Percentiles rank a stretch among this genome's conserved stretches.
Conservation (phyloP, 1,284 basidiomycete genomes). For the Pseudozyma sp. region DNA sequence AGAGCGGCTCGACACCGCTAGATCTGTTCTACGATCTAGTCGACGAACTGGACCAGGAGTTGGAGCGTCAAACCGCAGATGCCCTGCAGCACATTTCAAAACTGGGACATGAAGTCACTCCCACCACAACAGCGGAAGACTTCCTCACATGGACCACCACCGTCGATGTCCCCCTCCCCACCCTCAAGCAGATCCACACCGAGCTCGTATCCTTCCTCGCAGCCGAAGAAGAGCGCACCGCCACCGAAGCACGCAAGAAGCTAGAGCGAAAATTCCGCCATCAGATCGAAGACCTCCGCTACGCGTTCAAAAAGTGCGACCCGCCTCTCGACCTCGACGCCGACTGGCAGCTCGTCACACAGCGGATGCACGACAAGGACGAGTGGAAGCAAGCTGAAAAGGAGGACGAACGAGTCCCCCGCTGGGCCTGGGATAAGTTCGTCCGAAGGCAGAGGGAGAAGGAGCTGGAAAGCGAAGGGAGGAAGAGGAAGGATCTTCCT, state of each 20-base stretch:
- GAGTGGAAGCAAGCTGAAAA: conserved; percentile 46
- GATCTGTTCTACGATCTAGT: conserved; percentile 96
- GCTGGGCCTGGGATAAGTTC: conserved; percentile 63
- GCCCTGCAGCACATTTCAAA: conserved; percentile 75
- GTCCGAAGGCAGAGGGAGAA: conserved; percentile 58
- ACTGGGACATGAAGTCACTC: conserved; percentile 72
- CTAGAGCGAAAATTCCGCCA: conserved; percentile 86
- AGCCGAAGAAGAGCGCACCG: conserved; percentile 32
- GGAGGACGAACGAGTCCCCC: conserved; percentile 49
- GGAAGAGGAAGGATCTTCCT: conserved; percentile 30
- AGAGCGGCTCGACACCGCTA: conserved; percentile 90
- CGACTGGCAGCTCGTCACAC: conserved; percentile 27
- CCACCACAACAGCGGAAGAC: conserved; percentile 70
- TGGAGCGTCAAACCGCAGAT: conserved; percentile 79
- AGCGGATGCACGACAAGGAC: conserved; percentile 21
- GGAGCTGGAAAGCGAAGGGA: conserved; percentile 11
- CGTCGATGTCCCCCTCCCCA: conserved; percentile 11
- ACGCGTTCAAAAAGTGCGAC: conserved; percentile 89
- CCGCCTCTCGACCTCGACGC: conserved; percentile 72
- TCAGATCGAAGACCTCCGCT: conserved; percentile 92
- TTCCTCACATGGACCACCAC: conserved; percentile 71
- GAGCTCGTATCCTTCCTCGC: conserved; percentile 31
- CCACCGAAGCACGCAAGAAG: conserved; percentile 77
- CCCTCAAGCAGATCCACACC: conserved; percentile 30
- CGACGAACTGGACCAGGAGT: conserved; percentile 84